Evolutionary conservation across 306 rosid species (phyloP).

Genomic region (Cicer chorassanicum): DNA sequence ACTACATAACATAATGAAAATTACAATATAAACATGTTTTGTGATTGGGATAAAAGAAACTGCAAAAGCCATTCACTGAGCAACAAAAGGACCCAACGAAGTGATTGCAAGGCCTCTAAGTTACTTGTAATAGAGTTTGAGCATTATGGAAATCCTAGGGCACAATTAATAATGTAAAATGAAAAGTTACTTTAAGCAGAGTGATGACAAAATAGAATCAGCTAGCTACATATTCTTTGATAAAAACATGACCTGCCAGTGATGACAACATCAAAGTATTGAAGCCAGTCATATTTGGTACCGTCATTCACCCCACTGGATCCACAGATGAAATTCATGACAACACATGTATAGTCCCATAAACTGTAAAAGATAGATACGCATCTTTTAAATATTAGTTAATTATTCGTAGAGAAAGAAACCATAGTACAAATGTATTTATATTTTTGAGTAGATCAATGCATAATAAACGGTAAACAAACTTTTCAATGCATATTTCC

Average conservation of each 20-base stretch:
- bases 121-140: conserved; percentile 19
- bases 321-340: conserved; percentile 88
- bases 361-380: conserved; percentile 64
- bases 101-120: not conserved
- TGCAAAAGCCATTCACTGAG: conserved; percentile 30
- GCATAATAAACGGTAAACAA: not conserved
- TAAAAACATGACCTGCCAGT: conserved; percentile 80
- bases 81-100: conserved; percentile 22
- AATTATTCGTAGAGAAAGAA: conserved; percentile 15
- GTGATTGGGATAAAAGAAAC: conserved; percentile 30
- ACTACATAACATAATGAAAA: no score
- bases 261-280: conserved; percentile 88
- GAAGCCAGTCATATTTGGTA: conserved; percentile 80
- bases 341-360: conserved; percentile 94
- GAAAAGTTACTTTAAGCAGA: conserved; percentile 23
- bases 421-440: conserved; percentile 8
- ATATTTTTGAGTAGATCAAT: not conserved
- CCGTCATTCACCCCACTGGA: conserved; percentile 54
- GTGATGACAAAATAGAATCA: conserved; percentile 18
- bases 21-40: conserved; percentile 15
- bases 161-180: conserved; percentile 1
- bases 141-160: conserved; percentile 7
- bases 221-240: conserved; percentile 9
- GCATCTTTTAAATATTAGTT: conserved; percentile 5
- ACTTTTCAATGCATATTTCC: not conserved